Evolutionary conservation across 768 basidiomycete genomes (phyloP).

Genomic region (Strobilomyces dryophilus): DNA sequence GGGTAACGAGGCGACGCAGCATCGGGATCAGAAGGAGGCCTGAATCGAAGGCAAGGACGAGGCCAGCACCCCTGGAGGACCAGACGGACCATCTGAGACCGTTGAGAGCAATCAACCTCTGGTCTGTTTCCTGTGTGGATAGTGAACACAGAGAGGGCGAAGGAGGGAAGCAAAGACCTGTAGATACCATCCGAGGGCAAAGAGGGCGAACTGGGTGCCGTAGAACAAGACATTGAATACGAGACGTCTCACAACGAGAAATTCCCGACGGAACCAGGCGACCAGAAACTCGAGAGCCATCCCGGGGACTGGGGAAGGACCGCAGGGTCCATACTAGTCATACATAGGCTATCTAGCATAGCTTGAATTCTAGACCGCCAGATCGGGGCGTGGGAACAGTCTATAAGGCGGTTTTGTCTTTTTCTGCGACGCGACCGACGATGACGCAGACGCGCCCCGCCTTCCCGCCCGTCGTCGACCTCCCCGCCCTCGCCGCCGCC

Average conservation of each 20-base stretch:
- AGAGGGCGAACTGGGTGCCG: constrained; percentile 67
- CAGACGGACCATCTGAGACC: constrained; percentile 80
- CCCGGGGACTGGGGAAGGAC: too few relatives aligned
- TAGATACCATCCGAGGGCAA: constrained; percentile 85
- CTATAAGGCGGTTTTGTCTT: neutral
- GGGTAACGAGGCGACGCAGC: constrained; percentile 82
- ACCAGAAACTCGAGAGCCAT: too few relatives aligned
- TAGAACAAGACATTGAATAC: constrained; percentile 78
- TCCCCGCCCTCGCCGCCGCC: constrained; percentile 60
- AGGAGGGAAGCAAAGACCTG: constrained; percentile 44
- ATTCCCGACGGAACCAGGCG: too few relatives aligned
- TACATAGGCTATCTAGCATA: too few relatives aligned
- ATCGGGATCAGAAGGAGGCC: constrained; percentile 85
- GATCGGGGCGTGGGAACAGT: neutral
- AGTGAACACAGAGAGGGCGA: neutral
- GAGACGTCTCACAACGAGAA: constrained; percentile 41
- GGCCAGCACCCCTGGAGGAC: constrained; percentile 87
- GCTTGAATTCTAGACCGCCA: too few relatives aligned
- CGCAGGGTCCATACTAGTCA: too few relatives aligned
- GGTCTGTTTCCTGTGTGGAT: constrained; percentile 51
- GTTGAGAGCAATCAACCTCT: constrained; percentile 70
- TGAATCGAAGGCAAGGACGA: constrained; percentile 84
- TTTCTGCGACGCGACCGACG: neutral
- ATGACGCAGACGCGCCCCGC: constrained; percentile 17
- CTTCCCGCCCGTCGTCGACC: constrained; percentile 42